Conservation (phyloP, 257 asterid genomes). For the Nicotiana noctiflora region DNA sequence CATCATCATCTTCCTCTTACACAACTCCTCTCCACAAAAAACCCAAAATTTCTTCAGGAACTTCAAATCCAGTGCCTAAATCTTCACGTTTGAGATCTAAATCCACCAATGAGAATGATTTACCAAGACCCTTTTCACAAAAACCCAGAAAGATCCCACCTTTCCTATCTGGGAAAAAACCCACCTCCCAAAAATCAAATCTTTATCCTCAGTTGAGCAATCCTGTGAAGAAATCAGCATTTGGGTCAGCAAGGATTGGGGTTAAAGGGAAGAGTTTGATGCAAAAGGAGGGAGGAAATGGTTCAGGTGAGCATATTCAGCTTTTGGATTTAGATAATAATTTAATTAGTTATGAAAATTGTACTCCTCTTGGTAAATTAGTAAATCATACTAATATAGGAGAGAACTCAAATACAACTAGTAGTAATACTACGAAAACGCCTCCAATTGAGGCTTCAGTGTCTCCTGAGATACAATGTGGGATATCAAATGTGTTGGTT, state of each 20-base stretch:
- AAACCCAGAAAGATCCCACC: constrained; percentile 24
- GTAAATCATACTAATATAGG: constrained; percentile 17
- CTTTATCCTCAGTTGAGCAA: constrained; percentile 21
- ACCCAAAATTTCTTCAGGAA: constrained; percentile 14
- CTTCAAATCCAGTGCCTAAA: constrained; percentile 19
- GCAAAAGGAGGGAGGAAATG: constrained; percentile 12
- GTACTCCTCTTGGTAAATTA: constrained; percentile 39
- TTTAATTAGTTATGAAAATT: constrained; percentile 18
- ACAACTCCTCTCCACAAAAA: constrained; percentile 15
- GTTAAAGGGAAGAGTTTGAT: constrained; percentile 10
- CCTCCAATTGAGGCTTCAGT: constrained; percentile 83
- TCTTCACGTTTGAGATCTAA: constrained; percentile 28
- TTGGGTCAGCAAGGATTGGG: constrained; percentile 19
- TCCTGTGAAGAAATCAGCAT: constrained; percentile 19
- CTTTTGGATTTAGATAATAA: constrained; percentile 10
- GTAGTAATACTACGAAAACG: constrained; percentile 33
- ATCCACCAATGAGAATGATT: constrained; percentile 25
- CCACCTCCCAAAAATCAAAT: constrained; percentile 29
- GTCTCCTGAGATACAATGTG: constrained; percentile 73
- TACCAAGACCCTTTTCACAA: constrained; percentile 25
- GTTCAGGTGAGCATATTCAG: constrained; percentile 32
- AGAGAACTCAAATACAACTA: constrained; percentile 17
- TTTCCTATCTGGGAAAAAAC: constrained; percentile 16
- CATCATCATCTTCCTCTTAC: constrained; percentile 26
- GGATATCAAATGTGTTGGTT: constrained; percentile 30